Base-by-base conservation (phyloP, 352 stramenopile genomes). In the Globisporangium nunn region DNA sequence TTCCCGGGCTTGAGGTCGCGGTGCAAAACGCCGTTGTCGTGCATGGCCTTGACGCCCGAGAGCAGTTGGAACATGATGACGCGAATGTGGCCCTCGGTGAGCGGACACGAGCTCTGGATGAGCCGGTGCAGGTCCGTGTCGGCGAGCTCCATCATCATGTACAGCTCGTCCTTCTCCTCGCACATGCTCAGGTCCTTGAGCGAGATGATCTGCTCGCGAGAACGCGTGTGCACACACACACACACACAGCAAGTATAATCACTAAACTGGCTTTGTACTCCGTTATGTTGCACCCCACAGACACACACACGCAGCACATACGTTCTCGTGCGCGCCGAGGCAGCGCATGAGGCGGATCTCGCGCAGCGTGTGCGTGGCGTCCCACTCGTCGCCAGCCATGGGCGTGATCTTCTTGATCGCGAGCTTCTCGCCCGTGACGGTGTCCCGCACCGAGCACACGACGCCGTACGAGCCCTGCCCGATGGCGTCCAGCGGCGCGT, bases 131-230 rank as follows among this genome's bases (percentile, higher is more conserved):
- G 70, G 61, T 98, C 93, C 2, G 85, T 97, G 66, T 98, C 93
- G 76, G 98, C 93, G 58, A 97, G 82, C 48, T 98, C 89, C 91
- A 98, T 97, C 6, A 97, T 70, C 46, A 98, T 96, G 64, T 98
- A 98, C n/a, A 98, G 69, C 63, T 97, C 92, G 52, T 98, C 91
- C 52, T 96, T 78, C 37, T 78, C 77, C 7, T 96, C 68, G 59
- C 97, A 97, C 4, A 85, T 75, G 5, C 74, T 87, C 15, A 95
- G 60, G 52, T 92, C 89, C 61, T 93, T 75, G 40, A 95, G 73
- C 0, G 72, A 78, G 23, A 96, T 81, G 49, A 97, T 74, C 81
- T 97, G 53, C 3, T 51, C 14, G n/a, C 33, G 7, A 4, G 18
- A 23, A 23, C 23, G 23, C 23, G 33, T 12, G 14, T 35, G 8